Conservation (phyloP, 73 alveolate genomes). For the Paramecium caudatum region DNA sequence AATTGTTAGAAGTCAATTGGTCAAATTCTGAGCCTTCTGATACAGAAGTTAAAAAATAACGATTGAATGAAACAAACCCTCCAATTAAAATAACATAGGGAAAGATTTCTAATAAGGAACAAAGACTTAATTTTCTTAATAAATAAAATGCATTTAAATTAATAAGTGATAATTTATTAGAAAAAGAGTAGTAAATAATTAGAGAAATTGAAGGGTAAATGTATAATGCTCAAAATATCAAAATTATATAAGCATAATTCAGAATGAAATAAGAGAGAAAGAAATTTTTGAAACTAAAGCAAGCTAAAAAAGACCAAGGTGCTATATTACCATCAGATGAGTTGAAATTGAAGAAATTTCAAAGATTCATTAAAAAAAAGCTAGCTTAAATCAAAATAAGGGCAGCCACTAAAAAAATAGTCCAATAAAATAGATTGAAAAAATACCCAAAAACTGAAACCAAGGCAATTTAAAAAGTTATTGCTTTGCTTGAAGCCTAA, state of each 20-base stretch:
- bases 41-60: slow-evolving; percentile 25
- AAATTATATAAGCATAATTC: slow-evolving; percentile 29
- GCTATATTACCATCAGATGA: slow-evolving; percentile 39
- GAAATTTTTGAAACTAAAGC: slow-evolving; percentile 5
- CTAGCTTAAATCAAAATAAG: background rate
- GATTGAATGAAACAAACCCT: background rate
- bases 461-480: background rate
- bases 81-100: background rate
- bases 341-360: slow-evolving; percentile 26
- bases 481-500: background rate
- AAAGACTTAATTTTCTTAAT: slow-evolving; percentile 35
- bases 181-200: slow-evolving; percentile 36
- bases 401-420: background rate
- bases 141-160: background rate
- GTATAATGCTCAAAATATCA: slow-evolving; percentile 7
- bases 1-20: slow-evolving; percentile 19
- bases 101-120: background rate
- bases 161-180: slow-evolving; percentile 25
- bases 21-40: slow-evolving; percentile 69
- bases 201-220: slow-evolving; percentile 46
- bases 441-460: slow-evolving; percentile 30
- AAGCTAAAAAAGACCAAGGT: slow-evolving; percentile 38
- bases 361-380: slow-evolving; percentile 25
- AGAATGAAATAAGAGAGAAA: slow-evolving; percentile 60
- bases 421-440: background rate